These are phyloP conservation scores for Hypoxylon sp. DNA, from an alignment of 2,329 filamentous ascomycete species.

Conservation along the genomic window DNA sequence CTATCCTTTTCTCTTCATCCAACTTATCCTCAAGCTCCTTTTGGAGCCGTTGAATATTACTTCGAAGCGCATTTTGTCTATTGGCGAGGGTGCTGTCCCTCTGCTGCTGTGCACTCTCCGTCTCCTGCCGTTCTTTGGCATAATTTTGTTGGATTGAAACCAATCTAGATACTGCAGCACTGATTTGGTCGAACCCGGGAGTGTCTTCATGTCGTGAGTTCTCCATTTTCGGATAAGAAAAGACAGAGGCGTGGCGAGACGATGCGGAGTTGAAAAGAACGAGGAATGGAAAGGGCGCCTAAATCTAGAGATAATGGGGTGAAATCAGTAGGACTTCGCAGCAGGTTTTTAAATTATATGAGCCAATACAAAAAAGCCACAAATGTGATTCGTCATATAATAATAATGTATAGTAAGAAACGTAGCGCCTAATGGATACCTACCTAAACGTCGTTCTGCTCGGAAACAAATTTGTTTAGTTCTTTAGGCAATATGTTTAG, in stretches of 20 bases:
- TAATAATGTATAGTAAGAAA: background rate
- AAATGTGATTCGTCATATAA: background rate
- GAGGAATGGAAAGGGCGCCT: background rate
- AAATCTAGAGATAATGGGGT: background rate
- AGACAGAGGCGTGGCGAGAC: background rate
- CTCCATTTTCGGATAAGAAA: slow-evolving; percentile 13
- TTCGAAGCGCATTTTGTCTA: background rate
- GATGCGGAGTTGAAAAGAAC: background rate
- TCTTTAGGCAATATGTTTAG: too few species aligned
- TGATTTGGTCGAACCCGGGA: background rate
- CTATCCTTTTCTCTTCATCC: too few species aligned
- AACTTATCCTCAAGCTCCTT: background rate
- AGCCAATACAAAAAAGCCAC: background rate
- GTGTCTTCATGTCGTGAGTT: background rate
- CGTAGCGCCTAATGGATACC: background rate
- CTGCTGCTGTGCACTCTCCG: too few species aligned
- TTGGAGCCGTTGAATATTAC: background rate
- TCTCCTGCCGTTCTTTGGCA: background rate
- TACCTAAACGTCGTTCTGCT: background rate
- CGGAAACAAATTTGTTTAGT: background rate
- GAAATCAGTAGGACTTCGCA: background rate
- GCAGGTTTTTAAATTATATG: background rate
- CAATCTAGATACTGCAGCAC: background rate
- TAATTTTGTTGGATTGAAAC: slow-evolving; percentile 2
- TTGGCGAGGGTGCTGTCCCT: background rate